Evolutionary conservation across 768 basidiomycete species (phyloP).

Genomic region (Russula compacta): DNA sequence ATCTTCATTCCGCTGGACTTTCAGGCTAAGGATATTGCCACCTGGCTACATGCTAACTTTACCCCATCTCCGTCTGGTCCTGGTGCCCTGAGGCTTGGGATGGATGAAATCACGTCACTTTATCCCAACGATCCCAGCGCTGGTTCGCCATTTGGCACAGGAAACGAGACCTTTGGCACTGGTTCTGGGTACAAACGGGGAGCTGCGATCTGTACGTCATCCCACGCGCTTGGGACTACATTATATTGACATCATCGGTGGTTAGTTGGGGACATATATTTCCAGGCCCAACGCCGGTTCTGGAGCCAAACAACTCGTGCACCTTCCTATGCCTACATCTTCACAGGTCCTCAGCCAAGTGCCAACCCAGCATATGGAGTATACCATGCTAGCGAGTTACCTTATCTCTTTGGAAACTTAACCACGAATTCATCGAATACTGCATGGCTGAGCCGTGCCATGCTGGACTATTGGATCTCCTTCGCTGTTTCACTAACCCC

Average conservation of each 20-base stretch:
- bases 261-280: constrained; percentile 33
- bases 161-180: constrained; percentile 37
- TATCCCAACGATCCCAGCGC: constrained; percentile 36
- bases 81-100: constrained; percentile 16
- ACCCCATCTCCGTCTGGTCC: constrained; percentile 15
- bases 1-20: constrained; percentile 27
- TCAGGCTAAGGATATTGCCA: background rate
- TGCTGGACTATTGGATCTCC: constrained; percentile 41
- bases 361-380: constrained; percentile 13
- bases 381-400: constrained; percentile 19
- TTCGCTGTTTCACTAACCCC: constrained; percentile 37
- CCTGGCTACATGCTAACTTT: constrained; percentile 10
- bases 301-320: constrained; percentile 34
- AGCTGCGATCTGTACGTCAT: constrained; percentile 25
- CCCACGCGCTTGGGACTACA: background rate
- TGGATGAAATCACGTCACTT: constrained; percentile 27
- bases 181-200: constrained; percentile 32
- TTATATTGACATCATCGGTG: background rate
- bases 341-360: constrained; percentile 30
- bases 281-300: constrained; percentile 32
- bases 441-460: constrained; percentile 26
- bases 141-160: constrained; percentile 41
- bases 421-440: background rate
- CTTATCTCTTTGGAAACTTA: constrained; percentile 18
- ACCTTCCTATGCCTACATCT: constrained; percentile 35